Evolutionary conservation across 345 rosid genomes (phyloP).

Genomic region (Aquilaria malaccensis): DNA sequence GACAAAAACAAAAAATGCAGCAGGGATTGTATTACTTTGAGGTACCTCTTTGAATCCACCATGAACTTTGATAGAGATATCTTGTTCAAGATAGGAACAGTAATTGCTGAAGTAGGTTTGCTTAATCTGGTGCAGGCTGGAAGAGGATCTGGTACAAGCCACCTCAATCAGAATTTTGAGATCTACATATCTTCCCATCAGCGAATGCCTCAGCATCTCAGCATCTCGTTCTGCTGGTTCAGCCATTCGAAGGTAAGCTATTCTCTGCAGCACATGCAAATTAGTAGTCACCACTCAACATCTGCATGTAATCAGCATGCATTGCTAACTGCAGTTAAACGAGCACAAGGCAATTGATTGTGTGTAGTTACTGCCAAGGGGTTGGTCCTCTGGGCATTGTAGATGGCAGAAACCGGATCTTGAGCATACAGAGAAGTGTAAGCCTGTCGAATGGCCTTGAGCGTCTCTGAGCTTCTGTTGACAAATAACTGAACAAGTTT

Average conservation of each 20-base stretch:
- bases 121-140: slow-evolving; percentile 19
- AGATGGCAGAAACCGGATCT: slow-evolving; percentile 15
- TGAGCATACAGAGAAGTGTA: slow-evolving; percentile 15
- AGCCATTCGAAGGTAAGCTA: slow-evolving; percentile 20
- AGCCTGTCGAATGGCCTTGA: slow-evolving; percentile 12
- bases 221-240: slow-evolving; percentile 26
- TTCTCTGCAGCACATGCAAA: slow-evolving; percentile 4
- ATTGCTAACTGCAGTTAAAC: neutral
- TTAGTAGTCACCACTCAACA: neutral
- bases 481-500: slow-evolving; percentile 17
- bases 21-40: neutral
- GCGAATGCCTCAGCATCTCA: slow-evolving; percentile 16
- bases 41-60: slow-evolving; percentile 23
- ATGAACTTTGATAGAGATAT: slow-evolving; percentile 13
- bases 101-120: slow-evolving; percentile 12
- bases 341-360: neutral
- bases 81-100: slow-evolving; percentile 20
- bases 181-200: slow-evolving; percentile 11
- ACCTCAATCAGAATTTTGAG: slow-evolving; percentile 19
- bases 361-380: slow-evolving; percentile 17
- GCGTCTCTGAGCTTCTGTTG: slow-evolving; percentile 10
- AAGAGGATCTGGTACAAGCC: slow-evolving; percentile 22
- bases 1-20: neutral
- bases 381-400: slow-evolving; percentile 11
- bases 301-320: neutral